Conservation (phyloP, 108 stramenopile genomes). For the Poteriospumella lacustris region DNA sequence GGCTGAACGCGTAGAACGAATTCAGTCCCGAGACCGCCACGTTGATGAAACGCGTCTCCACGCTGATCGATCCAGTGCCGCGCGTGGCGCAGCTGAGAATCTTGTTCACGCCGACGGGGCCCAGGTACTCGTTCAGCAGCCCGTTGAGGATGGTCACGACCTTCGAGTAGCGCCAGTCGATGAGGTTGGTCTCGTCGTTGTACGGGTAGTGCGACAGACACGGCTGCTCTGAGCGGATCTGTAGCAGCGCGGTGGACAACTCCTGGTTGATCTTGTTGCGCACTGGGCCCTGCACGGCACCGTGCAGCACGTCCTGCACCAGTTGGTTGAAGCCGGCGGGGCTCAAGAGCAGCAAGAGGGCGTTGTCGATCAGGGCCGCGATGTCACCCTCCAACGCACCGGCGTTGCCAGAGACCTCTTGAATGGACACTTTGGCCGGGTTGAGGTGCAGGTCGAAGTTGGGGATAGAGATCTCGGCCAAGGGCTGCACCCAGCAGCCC, state of each 20-base stretch:
- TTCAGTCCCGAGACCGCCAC: not conserved
- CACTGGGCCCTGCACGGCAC: conserved; percentile 1
- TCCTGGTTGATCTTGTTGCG: not conserved
- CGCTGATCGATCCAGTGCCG: not conserved
- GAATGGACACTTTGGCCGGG: not conserved
- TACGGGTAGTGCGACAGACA: conserved; percentile 17
- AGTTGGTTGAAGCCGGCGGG: not conserved
- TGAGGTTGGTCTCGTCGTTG: not conserved
- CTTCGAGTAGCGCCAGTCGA: not conserved
- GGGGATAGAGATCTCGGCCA: not conserved
- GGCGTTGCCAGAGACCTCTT: not conserved
- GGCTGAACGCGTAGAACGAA: not conserved
- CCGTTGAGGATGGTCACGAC: not conserved
- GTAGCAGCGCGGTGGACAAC: not conserved
- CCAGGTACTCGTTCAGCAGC: not conserved
- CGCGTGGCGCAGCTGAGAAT: not conserved
- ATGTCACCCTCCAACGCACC: not conserved
- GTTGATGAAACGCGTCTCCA: not conserved
- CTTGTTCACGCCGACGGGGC: conserved; percentile 18
- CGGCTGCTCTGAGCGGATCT: not conserved
- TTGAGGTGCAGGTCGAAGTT: not conserved
- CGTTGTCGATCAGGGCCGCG: not conserved
- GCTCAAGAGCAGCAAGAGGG: not conserved
- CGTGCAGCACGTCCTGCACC: not conserved
- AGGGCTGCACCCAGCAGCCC: not conserved